These are phyloP conservation scores for Mycena indigotica DNA, from an alignment of 768 basidiomycete genomes.

Conservation along the genomic window DNA sequence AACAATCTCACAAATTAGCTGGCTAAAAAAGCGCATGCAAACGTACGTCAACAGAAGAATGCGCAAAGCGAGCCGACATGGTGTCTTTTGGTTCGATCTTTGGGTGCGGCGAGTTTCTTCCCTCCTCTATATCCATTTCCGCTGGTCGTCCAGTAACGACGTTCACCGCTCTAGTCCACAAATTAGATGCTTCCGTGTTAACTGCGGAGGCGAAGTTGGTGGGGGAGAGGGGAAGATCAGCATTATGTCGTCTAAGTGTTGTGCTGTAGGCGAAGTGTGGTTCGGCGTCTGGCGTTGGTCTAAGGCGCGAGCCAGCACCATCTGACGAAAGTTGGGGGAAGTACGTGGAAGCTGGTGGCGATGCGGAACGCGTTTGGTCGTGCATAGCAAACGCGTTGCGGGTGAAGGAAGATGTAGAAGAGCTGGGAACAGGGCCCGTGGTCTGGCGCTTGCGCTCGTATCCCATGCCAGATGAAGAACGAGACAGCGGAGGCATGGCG, in stretches of 20 bases:
- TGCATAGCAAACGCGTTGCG: slow-evolving; percentile 28
- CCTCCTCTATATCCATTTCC: slow-evolving; percentile 39
- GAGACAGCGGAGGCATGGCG: slow-evolving; percentile 22
- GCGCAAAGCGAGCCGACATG: slow-evolving; percentile 69
- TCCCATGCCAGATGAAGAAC: slow-evolving; percentile 30
- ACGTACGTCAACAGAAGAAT: slow-evolving; percentile 64
- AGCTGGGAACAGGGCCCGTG: slow-evolving; percentile 39
- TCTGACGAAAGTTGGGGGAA: slow-evolving; percentile 62
- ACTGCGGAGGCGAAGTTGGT: slow-evolving; percentile 49
- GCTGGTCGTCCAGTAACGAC: slow-evolving; percentile 41
- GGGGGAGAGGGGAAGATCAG: slow-evolving; percentile 50
- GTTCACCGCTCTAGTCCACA: slow-evolving; percentile 52
- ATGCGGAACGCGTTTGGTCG: slow-evolving; percentile 42
- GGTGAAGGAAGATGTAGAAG: slow-evolving; percentile 36
- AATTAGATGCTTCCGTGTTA: slow-evolving; percentile 48
- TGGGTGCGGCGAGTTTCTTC: slow-evolving; percentile 36
- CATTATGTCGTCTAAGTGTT: slow-evolving; percentile 68
- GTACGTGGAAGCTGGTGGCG: slow-evolving; percentile 82
- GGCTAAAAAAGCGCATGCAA: slow-evolving; percentile 1
- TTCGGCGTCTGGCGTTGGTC: slow-evolving; percentile 64
- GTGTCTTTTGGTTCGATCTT: slow-evolving; percentile 49
- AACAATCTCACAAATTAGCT: slow-evolving; percentile 7
- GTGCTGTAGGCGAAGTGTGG: slow-evolving; percentile 85
- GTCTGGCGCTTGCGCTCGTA: slow-evolving; percentile 47
- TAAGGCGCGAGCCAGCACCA: slow-evolving; percentile 45